Conservation (phyloP, 805 yeast species). For the Starmerella stellata region DNA sequence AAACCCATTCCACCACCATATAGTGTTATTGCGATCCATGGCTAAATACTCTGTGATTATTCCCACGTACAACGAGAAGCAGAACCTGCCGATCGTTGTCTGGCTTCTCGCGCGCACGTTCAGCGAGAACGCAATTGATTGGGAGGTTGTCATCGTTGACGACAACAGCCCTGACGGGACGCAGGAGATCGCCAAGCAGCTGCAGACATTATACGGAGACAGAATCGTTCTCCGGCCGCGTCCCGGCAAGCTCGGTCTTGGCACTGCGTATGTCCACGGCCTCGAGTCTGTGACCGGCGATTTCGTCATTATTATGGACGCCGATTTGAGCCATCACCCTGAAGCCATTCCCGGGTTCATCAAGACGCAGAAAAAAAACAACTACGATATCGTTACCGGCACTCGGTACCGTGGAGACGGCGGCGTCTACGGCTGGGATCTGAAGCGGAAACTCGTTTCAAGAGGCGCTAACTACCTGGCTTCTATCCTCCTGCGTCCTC, state of each 20-base stretch:
- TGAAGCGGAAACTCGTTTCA: conserved; percentile 57
- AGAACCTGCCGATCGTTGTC: conserved; percentile 47
- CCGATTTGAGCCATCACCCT: conserved; percentile 61
- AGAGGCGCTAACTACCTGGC: conserved; percentile 71
- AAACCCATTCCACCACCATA: too few relatives aligned
- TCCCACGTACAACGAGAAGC: conserved; percentile 62
- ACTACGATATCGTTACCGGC: conserved; percentile 29
- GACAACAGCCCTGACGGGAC: conserved; percentile 73
- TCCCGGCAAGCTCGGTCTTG: conserved; percentile 61
- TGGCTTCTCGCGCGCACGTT: conserved; percentile 55
- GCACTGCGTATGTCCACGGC: conserved; percentile 68
- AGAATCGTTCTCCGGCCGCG: conserved; percentile 51
- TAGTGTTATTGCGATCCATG: conserved; percentile 12
- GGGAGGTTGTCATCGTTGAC: conserved; percentile 67
- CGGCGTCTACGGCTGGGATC: conserved; percentile 72
- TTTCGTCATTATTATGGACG: conserved; percentile 67
- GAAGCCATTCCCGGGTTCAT: conserved; percentile 62
- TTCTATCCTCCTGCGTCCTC: conserved; percentile 48
- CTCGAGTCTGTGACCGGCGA: conserved; percentile 53
- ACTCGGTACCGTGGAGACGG: conserved; percentile 68
- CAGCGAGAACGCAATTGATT: conserved; percentile 35
- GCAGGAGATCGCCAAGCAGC: conserved; percentile 31
- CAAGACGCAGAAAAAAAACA: conserved; percentile 33
- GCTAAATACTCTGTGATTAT: conserved; percentile 52
- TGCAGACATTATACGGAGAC: conserved; percentile 34